A percentile compares a stretch with the other conserved stretches of the same genome.
Conservation (phyloP, 1,284 basidiomycete species). For the Boletus smithii region DNA sequence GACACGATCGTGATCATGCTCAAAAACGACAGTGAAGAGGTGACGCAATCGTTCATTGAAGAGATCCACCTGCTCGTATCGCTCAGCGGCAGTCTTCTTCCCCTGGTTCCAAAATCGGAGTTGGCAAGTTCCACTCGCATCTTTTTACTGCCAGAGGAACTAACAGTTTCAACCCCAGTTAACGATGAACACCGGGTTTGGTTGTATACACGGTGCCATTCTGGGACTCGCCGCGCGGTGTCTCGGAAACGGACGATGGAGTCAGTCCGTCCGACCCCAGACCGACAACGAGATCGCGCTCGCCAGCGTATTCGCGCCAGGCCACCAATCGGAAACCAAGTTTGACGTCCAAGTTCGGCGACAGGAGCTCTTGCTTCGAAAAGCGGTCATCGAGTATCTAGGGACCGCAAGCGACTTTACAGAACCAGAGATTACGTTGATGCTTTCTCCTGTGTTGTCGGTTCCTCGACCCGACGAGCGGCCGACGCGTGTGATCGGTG, state of each 20-base stretch:
- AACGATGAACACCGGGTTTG: constrained; percentile 71
- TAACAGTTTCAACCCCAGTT: constrained; percentile 37
- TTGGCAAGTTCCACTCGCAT: constrained; percentile 58
- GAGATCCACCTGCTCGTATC: constrained; percentile 76
- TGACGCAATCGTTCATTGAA: constrained; percentile 65
- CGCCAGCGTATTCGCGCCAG: constrained; percentile 51
- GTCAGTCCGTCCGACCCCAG: constrained; percentile 58
- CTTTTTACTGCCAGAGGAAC: too few species aligned
- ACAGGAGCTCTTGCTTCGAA: constrained; percentile 54
- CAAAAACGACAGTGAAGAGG: constrained; percentile 63
- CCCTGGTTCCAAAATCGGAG: constrained; percentile 71
- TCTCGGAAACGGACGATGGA: constrained; percentile 64
- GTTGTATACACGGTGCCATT: constrained; percentile 79
- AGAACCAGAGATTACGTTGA: constrained; percentile 66
- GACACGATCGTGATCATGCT: constrained; percentile 79
- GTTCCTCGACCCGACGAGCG: constrained; percentile 46
- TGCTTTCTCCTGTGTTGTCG: constrained; percentile 60
- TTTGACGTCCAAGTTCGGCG: constrained; percentile 55
- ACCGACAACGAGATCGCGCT: constrained; percentile 68
- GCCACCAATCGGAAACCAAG: constrained; percentile 49
- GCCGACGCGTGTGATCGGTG: constrained; percentile 40
- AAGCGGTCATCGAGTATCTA: constrained; percentile 62
- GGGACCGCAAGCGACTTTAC: constrained; percentile 69
- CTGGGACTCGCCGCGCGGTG: constrained; percentile 74
- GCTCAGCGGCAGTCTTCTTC: constrained; percentile 63